Conservation (phyloP, 441 rosid species). For the Adansonia gregorii region DNA sequence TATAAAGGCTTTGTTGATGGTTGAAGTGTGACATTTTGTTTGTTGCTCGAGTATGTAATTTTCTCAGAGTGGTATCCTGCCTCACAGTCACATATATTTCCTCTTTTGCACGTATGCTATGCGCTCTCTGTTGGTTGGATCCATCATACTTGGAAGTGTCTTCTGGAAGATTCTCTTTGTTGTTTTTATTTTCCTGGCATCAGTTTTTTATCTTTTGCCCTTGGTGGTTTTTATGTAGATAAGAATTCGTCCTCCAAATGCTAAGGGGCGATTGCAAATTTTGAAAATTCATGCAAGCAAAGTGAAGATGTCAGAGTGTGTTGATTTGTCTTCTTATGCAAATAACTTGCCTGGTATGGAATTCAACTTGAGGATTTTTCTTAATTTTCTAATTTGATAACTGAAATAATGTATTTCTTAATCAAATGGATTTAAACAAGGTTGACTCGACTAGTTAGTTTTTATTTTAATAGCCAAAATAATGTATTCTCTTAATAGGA, state of each 20-base stretch:
- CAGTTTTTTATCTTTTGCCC: background rate
- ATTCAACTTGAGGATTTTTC: constrained; percentile 29
- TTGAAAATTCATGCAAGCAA: constrained; percentile 86
- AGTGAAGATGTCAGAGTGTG: constrained; percentile 90
- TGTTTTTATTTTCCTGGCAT: background rate
- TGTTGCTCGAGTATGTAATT: constrained; percentile 6
- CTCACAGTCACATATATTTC: background rate
- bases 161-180: background rate
- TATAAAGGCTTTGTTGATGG: background rate
- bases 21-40: constrained; percentile 6
- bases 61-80: background rate
- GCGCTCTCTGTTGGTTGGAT: constrained; percentile 20
- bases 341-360: constrained; percentile 82
- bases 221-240: constrained; percentile 54
- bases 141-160: background rate
- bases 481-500: constrained; percentile 45
- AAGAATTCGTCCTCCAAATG: constrained; percentile 89
- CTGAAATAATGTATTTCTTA: constrained; percentile 22
- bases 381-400: constrained; percentile 12
- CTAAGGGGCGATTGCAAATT: constrained; percentile 81
- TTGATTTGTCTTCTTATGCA: constrained; percentile 80
- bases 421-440: constrained; percentile 82
- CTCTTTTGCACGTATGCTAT: constrained; percentile 1
- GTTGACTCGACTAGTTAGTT: constrained; percentile 60
- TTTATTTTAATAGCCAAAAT: background rate